A percentile compares a stretch with the other conserved stretches of the same genome.
These are phyloP conservation scores for Choricystis sp. DNA, from an alignment of 139 green algal genomes.

Conservation along the genomic window DNA sequence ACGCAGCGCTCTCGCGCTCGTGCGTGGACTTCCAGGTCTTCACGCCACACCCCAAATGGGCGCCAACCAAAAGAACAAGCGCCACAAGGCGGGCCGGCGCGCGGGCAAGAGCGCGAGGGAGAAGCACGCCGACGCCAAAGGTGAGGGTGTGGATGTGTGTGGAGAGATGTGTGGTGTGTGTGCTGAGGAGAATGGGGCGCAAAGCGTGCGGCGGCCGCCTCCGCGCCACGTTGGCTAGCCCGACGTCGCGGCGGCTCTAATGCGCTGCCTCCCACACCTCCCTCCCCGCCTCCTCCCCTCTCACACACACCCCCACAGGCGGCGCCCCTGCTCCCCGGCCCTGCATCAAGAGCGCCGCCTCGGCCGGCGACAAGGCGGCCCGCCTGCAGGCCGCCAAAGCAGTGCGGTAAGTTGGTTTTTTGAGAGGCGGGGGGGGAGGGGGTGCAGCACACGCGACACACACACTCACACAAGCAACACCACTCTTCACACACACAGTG, in stretches of 20 bases:
- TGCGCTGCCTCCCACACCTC: neutral
- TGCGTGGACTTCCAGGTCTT: too few relatives aligned
- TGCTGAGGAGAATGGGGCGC: slow-evolving; percentile 11
- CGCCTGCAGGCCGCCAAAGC: slow-evolving; percentile 41
- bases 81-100: slow-evolving; percentile 55
- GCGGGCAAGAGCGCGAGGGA: slow-evolving; percentile 53
- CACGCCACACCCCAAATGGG: too few relatives aligned
- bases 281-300: neutral
- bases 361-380: slow-evolving; percentile 29
- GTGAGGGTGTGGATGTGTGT: slow-evolving; percentile 1
- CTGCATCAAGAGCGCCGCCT: slow-evolving; percentile 9
- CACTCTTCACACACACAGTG: slow-evolving; percentile 12
- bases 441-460: neutral
- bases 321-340: neutral
- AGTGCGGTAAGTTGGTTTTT: slow-evolving; percentile 16
- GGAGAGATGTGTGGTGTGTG: neutral
- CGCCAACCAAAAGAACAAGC: too few relatives aligned
- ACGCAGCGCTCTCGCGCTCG: too few relatives aligned
- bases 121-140: slow-evolving; percentile 40
- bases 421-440: neutral
- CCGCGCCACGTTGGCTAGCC: slow-evolving; percentile 17
- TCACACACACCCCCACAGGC: slow-evolving; percentile 4
- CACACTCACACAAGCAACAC: neutral
- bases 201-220: neutral
- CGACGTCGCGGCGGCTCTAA: slow-evolving; percentile 1